These are phyloP conservation scores for Myxozyma vanderwaltii DNA, from an alignment of 805 yeast genomes.

Conservation along the genomic window DNA sequence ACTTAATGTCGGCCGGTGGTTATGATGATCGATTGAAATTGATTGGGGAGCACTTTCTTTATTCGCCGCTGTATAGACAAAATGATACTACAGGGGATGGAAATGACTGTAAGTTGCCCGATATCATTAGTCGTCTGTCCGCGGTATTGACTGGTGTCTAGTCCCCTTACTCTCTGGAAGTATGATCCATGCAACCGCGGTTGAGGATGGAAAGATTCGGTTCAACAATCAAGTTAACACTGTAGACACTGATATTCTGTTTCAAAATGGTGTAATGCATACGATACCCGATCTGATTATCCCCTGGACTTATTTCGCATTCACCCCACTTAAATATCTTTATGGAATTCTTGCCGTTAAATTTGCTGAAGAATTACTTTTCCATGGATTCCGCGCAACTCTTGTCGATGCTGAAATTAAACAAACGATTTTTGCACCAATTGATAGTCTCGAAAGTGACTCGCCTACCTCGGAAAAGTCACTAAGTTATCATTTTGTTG, in stretches of 20 bases:
- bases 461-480: conserved; percentile 11
- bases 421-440: conserved; percentile 32
- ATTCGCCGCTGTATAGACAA: conserved; percentile 27
- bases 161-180: conserved; percentile 23
- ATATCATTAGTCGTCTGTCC: background rate
- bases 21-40: conserved; percentile 25
- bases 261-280: conserved; percentile 32
- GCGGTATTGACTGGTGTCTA: background rate
- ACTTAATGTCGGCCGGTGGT: conserved; percentile 27
- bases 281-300: conserved; percentile 21
- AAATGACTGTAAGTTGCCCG: conserved; percentile 20
- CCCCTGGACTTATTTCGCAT: conserved; percentile 22
- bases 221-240: conserved; percentile 22
- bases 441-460: conserved; percentile 13
- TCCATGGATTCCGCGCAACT: conserved; percentile 13
- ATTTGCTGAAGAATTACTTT: conserved; percentile 25
- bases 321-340: conserved; percentile 29
- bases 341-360: conserved; percentile 21
- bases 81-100: conserved; percentile 28
- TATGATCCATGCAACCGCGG: conserved; percentile 10
- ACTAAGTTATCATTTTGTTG: conserved; percentile 23
- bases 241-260: conserved; percentile 19
- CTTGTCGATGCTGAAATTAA: conserved; percentile 9
- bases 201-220: conserved; percentile 9
- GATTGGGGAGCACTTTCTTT: conserved; percentile 27